Evolutionary conservation across 306 rosid species (phyloP).

Genomic region (Cicer chorassanicum): DNA sequence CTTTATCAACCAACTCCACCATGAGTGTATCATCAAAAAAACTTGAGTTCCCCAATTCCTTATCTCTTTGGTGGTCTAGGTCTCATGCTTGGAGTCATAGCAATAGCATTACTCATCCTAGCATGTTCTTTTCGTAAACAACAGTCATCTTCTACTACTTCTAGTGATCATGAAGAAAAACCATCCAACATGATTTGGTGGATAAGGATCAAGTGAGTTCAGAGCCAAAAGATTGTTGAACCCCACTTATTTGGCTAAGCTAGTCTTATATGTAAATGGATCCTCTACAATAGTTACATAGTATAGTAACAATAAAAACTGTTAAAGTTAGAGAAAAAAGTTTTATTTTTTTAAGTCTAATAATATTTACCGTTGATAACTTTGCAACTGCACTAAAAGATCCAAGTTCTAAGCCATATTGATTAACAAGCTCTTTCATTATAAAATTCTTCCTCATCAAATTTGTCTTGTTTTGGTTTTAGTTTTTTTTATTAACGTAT

Average conservation of each 20-base stretch:
- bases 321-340: too few relatives aligned
- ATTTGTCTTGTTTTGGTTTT: too few relatives aligned
- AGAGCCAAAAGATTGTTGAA: constrained; percentile 64
- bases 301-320: too few relatives aligned
- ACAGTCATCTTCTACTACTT: constrained; percentile 16
- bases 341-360: too few relatives aligned
- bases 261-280: constrained; percentile 29
- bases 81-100: constrained; percentile 57
- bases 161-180: constrained; percentile 38
- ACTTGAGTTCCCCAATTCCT: constrained; percentile 65
- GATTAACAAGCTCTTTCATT: neutral
- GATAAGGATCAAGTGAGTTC: constrained; percentile 26
- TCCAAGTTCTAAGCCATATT: neutral
- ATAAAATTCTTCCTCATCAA: too few relatives aligned
- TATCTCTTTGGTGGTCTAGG: constrained; percentile 69
- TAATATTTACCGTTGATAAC: too few relatives aligned
- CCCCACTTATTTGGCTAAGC: constrained; percentile 77
- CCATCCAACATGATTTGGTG: constrained; percentile 36
- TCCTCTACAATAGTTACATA: too few relatives aligned
- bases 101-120: constrained; percentile 53
- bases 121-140: constrained; percentile 56
- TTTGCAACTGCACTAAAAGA: too few relatives aligned
- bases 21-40: constrained; percentile 11
- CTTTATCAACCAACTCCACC: constrained; percentile 39
- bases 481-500: too few relatives aligned